Evolutionary conservation across 306 rosid species (phyloP).

Genomic region (Datisca glomerata): DNA sequence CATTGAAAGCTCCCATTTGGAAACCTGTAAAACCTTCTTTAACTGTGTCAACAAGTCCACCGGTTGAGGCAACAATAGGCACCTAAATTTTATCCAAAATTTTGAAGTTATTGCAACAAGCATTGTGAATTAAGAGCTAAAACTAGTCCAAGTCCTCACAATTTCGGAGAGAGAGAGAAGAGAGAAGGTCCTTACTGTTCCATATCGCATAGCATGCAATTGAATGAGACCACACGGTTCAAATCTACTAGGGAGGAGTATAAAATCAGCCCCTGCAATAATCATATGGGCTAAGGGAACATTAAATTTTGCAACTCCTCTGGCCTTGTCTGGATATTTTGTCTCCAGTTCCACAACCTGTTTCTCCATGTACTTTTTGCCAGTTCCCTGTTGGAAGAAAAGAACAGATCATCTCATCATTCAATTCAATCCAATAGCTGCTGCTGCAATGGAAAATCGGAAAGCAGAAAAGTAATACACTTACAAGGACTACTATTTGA

Average conservation of each 20-base stretch:
- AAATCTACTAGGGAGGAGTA: conserved; percentile 37
- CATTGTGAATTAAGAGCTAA: no score
- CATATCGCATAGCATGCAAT: conserved; percentile 43
- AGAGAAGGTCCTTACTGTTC: conserved; percentile 26
- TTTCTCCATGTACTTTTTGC: conserved; percentile 29
- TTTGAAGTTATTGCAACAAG: not conserved
- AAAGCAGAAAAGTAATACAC: conserved; percentile 9
- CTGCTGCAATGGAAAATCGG: not conserved
- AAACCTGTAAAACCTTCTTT: conserved; percentile 35
- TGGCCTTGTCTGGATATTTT: conserved; percentile 24
- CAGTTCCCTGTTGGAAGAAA: conserved; percentile 29
- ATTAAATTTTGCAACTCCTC: conserved; percentile 31
- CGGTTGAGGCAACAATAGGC: conserved; percentile 33
- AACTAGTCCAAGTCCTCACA: no score
- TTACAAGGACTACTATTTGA: conserved; percentile 76
- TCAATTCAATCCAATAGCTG: conserved; percentile 4
- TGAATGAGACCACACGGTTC: conserved; percentile 49
- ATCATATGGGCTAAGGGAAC: conserved; percentile 33
- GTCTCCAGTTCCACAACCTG: conserved; percentile 24
- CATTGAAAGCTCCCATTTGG: conserved; percentile 30
- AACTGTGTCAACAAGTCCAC: conserved; percentile 47
- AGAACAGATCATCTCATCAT: conserved; percentile 3
- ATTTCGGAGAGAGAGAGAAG: no score
- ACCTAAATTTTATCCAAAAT: conserved; percentile 16
- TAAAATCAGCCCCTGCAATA: conserved; percentile 27